phyloP scores from a whole-genome alignment of 257 asterid species.

The Cordia subcordata region DNA sequence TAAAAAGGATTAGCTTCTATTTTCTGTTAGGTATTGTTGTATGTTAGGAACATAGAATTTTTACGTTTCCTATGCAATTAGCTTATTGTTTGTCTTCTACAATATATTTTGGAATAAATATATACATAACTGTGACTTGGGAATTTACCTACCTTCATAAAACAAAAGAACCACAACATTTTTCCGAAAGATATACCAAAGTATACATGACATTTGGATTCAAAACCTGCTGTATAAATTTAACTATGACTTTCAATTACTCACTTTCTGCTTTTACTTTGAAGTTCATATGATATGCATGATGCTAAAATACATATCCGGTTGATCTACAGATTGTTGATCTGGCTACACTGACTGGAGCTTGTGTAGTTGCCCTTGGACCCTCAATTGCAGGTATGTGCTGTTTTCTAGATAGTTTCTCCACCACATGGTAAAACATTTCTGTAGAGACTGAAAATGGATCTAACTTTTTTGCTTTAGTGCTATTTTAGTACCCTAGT shows the following conservation, averaged over 20 bases:
- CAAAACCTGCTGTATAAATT: neutral
- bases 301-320: slow-evolving; percentile 8
- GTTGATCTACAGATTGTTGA: slow-evolving; percentile 64
- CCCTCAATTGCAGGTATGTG: slow-evolving; percentile 81
- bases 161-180: too few relatives aligned
- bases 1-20: too few relatives aligned
- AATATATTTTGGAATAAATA: neutral
- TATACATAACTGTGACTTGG: neutral
- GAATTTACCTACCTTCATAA: too few relatives aligned
- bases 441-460: neutral
- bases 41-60: too few relatives aligned
- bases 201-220: too few relatives aligned
- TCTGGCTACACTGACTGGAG: slow-evolving; percentile 92
- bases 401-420: neutral
- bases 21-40: too few relatives aligned
- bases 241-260: neutral
- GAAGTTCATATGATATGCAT: neutral
- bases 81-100: neutral
- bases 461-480: too few relatives aligned
- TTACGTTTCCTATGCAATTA: too few relatives aligned
- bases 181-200: too few relatives aligned
- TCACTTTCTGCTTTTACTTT: neutral
- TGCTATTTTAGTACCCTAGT: too few relatives aligned
- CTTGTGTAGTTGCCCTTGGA: slow-evolving; percentile 86
- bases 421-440: neutral